These are phyloP conservation scores for Triticum urartu DNA, from an alignment of 176 grass and related monocot species.

Conservation along the genomic window DNA sequence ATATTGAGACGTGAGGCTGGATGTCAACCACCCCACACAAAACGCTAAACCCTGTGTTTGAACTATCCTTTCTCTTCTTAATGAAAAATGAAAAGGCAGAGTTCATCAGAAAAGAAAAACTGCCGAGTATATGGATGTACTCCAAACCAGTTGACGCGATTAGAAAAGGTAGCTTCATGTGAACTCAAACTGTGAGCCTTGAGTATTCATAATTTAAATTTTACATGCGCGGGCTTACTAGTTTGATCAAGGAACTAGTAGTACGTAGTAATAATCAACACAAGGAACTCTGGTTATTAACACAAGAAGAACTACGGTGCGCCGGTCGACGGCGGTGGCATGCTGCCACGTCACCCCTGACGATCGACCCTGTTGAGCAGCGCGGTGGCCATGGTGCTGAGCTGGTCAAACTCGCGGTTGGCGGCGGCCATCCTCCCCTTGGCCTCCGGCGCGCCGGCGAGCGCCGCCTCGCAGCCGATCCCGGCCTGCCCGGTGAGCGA, in stretches of 20 bases:
- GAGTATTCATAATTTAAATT: background rate
- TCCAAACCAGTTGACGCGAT: too few relatives aligned
- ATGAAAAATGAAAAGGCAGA: too few relatives aligned
- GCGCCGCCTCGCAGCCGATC: slow-evolving; percentile 34
- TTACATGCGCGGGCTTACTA: background rate
- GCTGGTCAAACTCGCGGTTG: slow-evolving; percentile 40
- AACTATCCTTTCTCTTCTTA: too few relatives aligned
- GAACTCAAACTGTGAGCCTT: too few relatives aligned
- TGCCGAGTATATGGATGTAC: too few relatives aligned
- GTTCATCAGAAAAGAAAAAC: too few relatives aligned
- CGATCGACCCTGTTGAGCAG: slow-evolving; percentile 30
- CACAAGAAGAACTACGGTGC: background rate
- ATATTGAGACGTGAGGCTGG: too few relatives aligned
- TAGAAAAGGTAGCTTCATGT: too few relatives aligned
- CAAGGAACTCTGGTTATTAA: background rate
- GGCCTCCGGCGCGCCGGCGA: background rate
- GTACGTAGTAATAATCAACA: background rate
- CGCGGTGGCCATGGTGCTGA: slow-evolving; percentile 39
- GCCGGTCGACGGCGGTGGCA: background rate
- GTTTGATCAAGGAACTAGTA: too few relatives aligned
- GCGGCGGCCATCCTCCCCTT: background rate
- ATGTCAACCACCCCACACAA: too few relatives aligned
- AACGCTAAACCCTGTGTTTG: too few relatives aligned
- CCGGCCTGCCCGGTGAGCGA: slow-evolving; percentile 17
- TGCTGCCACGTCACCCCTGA: background rate